A percentile compares a stretch with the other conserved stretches of the same genome.
Evolutionary conservation across 345 rosid species (phyloP).

Genomic region (Cochlearia excelsa): DNA sequence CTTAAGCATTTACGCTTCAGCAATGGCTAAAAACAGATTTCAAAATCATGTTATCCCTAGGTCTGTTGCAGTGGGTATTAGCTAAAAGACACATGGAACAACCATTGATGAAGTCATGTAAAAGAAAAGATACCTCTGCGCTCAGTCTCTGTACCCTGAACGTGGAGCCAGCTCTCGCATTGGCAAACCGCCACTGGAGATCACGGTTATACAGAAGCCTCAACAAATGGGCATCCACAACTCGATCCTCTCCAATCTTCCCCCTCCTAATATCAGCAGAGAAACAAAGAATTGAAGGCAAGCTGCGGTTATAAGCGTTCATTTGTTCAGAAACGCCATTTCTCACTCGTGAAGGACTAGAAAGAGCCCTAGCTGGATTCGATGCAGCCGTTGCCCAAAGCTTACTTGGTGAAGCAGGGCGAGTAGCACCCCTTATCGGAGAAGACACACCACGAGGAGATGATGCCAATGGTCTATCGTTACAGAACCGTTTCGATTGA

Average conservation of each 20-base stretch:
- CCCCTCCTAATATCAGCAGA: conserved; percentile 86
- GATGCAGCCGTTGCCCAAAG: conserved; percentile 57
- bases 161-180: conserved; percentile 74
- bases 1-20: conserved; percentile 2
- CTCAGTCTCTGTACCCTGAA: conserved; percentile 55
- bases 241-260: conserved; percentile 69
- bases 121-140: conserved; percentile 61
- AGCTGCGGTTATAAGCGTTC: conserved; percentile 43
- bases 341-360: conserved; percentile 74
- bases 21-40: neutral
- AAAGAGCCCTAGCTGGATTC: conserved; percentile 55
- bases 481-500: conserved; percentile 64
- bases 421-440: conserved; percentile 51
- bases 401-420: conserved; percentile 83
- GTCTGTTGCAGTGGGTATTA: neutral
- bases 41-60: conserved; percentile 1
- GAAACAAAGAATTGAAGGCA: conserved; percentile 85
- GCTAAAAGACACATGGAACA: conserved; percentile 12
- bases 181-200: conserved; percentile 85
- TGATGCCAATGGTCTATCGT: conserved; percentile 46
- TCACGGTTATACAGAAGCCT: conserved; percentile 79
- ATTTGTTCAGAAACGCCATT: conserved; percentile 41
- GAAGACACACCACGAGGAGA: conserved; percentile 69
- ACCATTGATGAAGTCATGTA: neutral
- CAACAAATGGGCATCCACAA: conserved; percentile 73